phyloP scores from a whole-genome alignment of 805 yeast genomes.

The Yarrowia alimentaria region DNA sequence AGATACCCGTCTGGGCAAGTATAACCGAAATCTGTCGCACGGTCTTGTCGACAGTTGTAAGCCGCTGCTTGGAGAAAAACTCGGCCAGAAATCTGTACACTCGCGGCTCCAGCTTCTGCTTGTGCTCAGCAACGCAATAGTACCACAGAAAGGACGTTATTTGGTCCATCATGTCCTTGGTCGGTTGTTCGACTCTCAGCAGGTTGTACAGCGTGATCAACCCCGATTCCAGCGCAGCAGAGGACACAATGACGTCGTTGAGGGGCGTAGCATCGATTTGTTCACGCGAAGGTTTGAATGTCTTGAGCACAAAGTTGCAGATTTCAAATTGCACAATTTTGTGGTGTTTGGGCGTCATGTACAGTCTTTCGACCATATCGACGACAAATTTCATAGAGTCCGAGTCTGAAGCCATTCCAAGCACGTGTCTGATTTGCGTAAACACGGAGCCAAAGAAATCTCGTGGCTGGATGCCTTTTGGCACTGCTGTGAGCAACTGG shows the following conservation, averaged over 20 bases:
- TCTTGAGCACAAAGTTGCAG: background rate
- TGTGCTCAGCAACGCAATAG: conserved; percentile 9
- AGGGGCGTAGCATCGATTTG: background rate
- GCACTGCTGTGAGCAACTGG: conserved; percentile 16
- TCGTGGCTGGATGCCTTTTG: conserved; percentile 1
- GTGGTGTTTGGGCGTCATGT: conserved; percentile 9
- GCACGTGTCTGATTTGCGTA: conserved; percentile 5
- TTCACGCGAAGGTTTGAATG: background rate
- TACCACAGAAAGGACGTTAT: conserved; percentile 13
- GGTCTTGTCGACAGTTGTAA: conserved; percentile 10
- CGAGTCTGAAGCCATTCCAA: background rate
- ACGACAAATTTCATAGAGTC: conserved; percentile 18
- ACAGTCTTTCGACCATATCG: background rate
- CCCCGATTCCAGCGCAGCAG: background rate
- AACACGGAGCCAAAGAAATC: conserved; percentile 1
- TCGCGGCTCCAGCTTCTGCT: conserved; percentile 12
- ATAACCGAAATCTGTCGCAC: conserved; percentile 7
- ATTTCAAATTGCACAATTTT: conserved; percentile 15
- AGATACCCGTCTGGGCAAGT: conserved; percentile 7
- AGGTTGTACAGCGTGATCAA: conserved; percentile 13
- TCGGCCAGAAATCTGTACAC: conserved; percentile 19
- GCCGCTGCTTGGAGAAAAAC: conserved; percentile 13
- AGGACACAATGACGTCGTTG: background rate
- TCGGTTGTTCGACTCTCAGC: conserved; percentile 12
- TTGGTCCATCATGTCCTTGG: conserved; percentile 15